phyloP scores from a whole-genome alignment of 495 filamentous ascomycete species.

The Filosporella fistucella region DNA sequence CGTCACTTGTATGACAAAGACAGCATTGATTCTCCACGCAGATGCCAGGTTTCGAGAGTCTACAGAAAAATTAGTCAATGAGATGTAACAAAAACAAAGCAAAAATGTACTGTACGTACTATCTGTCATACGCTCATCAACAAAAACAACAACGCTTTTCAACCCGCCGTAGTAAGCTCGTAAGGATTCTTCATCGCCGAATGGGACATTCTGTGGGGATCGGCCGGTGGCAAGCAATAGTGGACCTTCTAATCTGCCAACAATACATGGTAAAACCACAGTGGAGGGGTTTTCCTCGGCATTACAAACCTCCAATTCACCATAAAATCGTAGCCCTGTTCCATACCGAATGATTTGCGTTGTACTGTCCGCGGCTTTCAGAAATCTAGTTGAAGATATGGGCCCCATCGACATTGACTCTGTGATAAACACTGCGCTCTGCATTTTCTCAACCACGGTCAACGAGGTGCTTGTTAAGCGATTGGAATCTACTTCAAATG shows the following conservation, averaged over 20 bases:
- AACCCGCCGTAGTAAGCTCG: slow-evolving; percentile 10
- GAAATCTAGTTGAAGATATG: background rate
- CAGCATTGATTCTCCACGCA: slow-evolving; percentile 22
- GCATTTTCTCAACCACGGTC: too few relatives aligned
- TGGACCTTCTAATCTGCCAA: slow-evolving; percentile 13
- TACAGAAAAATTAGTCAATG: too few relatives aligned
- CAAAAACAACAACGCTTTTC: slow-evolving; percentile 18
- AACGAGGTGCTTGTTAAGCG: too few relatives aligned
- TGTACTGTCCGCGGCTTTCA: too few relatives aligned
- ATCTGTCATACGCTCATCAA: slow-evolving; percentile 26
- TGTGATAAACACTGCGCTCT: slow-evolving; percentile 4
- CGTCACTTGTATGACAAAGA: slow-evolving; percentile 23
- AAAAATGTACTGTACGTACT: too few relatives aligned
- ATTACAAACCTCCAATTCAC: background rate
- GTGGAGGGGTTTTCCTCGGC: background rate
- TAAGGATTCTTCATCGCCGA: slow-evolving; percentile 2
- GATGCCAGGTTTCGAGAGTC: slow-evolving; percentile 23
- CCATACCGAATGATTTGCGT: slow-evolving; percentile 12
- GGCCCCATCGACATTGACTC: background rate
- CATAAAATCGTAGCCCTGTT: slow-evolving; percentile 5
- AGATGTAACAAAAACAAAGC: too few relatives aligned
- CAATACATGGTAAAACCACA: slow-evolving; percentile 11
- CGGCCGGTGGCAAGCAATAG: slow-evolving; percentile 8
- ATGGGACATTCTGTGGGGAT: slow-evolving; percentile 12
- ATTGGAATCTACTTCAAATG: too few relatives aligned